These are phyloP conservation scores for Amanita rubescens DNA, from an alignment of 768 basidiomycete genomes.

Conservation along the genomic window DNA sequence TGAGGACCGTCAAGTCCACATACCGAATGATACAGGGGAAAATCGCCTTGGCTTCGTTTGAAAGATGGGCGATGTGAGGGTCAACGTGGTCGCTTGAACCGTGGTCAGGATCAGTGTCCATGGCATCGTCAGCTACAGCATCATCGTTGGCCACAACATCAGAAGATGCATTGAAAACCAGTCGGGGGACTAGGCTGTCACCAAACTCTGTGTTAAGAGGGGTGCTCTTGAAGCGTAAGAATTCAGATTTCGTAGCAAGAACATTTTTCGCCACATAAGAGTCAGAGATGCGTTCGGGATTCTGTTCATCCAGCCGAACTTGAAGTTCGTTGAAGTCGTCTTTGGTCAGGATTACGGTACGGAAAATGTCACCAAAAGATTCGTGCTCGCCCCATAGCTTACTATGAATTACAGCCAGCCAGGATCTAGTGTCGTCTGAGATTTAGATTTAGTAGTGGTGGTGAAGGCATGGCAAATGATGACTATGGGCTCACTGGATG, in stretches of 20 bases:
- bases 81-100: neutral
- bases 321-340: neutral
- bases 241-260: slow-evolving; percentile 7
- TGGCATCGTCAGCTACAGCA: neutral
- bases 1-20: slow-evolving; percentile 11
- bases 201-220: neutral
- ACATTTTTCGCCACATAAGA: slow-evolving; percentile 3
- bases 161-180: slow-evolving; percentile 1
- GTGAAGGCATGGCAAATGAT: neutral
- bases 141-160: neutral
- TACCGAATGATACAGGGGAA: slow-evolving; percentile 10
- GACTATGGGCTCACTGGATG: neutral
- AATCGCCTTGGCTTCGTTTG: neutral
- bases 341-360: slow-evolving; percentile 9
- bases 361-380: slow-evolving; percentile 7
- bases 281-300: neutral
- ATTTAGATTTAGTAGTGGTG: neutral
- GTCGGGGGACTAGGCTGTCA: neutral
- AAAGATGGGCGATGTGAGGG: neutral
- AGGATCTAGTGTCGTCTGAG: neutral
- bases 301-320: no score
- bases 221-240: slow-evolving; percentile 5
- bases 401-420: slow-evolving; percentile 9
- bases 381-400: slow-evolving; percentile 8
- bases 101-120: neutral